These are phyloP conservation scores for Microbotryum saponariae DNA, from an alignment of 1,284 basidiomycete genomes.

Conservation along the genomic window DNA sequence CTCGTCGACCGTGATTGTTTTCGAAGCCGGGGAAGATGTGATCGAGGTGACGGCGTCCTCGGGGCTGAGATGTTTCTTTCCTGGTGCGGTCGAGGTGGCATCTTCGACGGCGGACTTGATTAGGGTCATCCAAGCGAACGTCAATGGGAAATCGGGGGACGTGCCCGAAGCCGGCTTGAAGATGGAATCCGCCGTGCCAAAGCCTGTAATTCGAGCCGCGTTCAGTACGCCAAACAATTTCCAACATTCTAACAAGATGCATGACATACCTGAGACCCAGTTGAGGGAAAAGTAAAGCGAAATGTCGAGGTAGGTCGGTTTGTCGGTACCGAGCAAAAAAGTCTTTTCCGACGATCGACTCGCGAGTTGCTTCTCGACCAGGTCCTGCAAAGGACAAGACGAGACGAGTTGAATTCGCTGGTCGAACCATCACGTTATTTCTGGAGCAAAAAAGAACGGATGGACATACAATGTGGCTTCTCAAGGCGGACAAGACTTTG, in stretches of 20 bases:
- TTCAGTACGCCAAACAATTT: too few relatives aligned
- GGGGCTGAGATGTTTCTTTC: too few relatives aligned
- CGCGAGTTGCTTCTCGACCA: conserved; percentile 6
- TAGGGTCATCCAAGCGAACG: not conserved
- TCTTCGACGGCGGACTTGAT: not conserved
- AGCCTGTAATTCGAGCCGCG: not conserved
- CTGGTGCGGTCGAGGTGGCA: not conserved
- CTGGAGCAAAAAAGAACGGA: not conserved
- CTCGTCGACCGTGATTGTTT: not conserved
- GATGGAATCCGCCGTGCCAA: conserved; percentile 7
- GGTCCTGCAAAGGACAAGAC: conserved; percentile 1
- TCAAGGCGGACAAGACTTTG: not conserved
- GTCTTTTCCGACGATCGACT: not conserved
- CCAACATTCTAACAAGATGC: too few relatives aligned
- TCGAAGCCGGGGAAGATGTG: too few relatives aligned
- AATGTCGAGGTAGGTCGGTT: conserved; percentile 16
- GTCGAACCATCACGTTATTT: too few relatives aligned
- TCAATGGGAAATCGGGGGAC: not conserved
- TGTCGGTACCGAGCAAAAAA: conserved; percentile 14
- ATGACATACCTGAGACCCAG: conserved; percentile 8
- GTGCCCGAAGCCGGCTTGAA: not conserved
- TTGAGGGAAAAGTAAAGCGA: conserved; percentile 17
- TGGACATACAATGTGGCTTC: not conserved
- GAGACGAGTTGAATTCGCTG: not conserved
- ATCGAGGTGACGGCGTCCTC: too few relatives aligned